These are phyloP conservation scores for Striga hermonthica DNA, from an alignment of 305 asterid species.

Conservation along the genomic window DNA sequence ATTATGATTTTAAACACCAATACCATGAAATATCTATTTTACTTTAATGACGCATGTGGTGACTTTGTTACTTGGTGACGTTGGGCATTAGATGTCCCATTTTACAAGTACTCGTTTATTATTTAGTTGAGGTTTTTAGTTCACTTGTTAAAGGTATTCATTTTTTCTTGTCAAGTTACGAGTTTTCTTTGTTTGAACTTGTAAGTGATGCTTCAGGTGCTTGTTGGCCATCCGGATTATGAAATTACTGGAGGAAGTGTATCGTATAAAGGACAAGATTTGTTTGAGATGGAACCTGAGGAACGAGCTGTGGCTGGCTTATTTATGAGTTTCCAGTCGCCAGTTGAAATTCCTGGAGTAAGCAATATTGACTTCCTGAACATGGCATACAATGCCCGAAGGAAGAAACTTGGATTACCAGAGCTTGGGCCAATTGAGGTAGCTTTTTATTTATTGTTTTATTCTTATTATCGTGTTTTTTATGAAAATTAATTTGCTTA, in stretches of 20 bases:
- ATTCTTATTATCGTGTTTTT: not conserved
- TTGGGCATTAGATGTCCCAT: not conserved
- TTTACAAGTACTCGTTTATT: not conserved
- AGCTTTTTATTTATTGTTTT: constrained; percentile 12
- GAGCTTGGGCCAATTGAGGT: constrained; percentile 99
- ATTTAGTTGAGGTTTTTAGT: constrained; percentile 1
- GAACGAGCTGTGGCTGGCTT: constrained; percentile 90
- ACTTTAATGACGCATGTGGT: not conserved
- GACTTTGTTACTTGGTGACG: constrained; percentile 21
- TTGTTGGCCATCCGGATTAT: constrained; percentile 98
- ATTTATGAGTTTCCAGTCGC: constrained; percentile 95
- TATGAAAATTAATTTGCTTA: too few relatives aligned
- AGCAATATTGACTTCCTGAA: constrained; percentile 90
- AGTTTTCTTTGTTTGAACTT: constrained; percentile 28
- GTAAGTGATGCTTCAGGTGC: constrained; percentile 56
- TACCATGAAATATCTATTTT: constrained; percentile 2
- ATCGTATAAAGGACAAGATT: constrained; percentile 73
- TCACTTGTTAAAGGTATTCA: constrained; percentile 14
- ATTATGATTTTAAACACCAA: constrained; percentile 1
- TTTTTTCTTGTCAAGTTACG: constrained; percentile 14
- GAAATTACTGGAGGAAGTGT: constrained; percentile 80
- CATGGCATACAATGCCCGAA: constrained; percentile 92
- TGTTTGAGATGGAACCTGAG: constrained; percentile 95
- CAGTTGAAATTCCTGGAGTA: constrained; percentile 95
- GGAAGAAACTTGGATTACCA: constrained; percentile 69